phyloP scores from a whole-genome alignment of 768 basidiomycete species.

The Tricholoma furcatifolium region DNA sequence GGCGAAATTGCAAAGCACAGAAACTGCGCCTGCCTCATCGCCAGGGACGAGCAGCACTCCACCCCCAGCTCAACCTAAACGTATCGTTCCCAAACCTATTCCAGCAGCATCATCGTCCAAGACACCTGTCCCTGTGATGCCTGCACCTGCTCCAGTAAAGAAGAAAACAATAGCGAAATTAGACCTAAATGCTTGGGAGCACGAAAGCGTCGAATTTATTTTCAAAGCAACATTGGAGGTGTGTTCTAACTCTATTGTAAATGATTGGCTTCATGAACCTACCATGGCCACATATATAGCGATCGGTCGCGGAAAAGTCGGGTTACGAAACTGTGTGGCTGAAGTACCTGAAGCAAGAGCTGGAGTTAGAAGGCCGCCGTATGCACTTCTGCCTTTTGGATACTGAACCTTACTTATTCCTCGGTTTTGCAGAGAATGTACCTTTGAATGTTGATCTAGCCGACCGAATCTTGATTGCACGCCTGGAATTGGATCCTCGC shows the following conservation, averaged over 20 bases:
- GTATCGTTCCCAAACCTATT: conserved; percentile 36
- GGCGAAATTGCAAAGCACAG: conserved; percentile 68
- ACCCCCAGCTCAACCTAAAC: conserved; percentile 23
- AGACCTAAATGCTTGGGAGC: conserved; percentile 68
- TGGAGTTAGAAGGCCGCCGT: conserved; percentile 59
- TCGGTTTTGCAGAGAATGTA: conserved; percentile 28
- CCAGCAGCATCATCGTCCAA: conserved; percentile 31
- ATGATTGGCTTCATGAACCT: background rate
- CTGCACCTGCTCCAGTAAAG: conserved; percentile 39
- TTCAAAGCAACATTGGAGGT: conserved; percentile 83
- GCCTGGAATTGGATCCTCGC: conserved; percentile 78
- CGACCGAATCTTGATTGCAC: conserved; percentile 80
- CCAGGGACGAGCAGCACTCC: conserved; percentile 33
- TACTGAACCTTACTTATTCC: background rate
- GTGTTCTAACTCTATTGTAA: conserved; percentile 24
- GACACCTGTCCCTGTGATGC: conserved; percentile 29
- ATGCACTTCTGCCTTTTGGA: conserved; percentile 16
- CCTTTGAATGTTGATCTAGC: conserved; percentile 56
- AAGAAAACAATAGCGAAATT: conserved; percentile 52
- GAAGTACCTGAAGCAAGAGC: conserved; percentile 68
- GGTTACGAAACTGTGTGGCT: conserved; percentile 81
- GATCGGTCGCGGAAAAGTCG: conserved; percentile 30
- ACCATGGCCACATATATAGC: conserved; percentile 13
- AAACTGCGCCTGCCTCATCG: conserved; percentile 30
- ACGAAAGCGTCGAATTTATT: conserved; percentile 62